These are phyloP conservation scores for Aureoboletus auriporus DNA, from an alignment of 768 basidiomycete species.

Conservation along the genomic window DNA sequence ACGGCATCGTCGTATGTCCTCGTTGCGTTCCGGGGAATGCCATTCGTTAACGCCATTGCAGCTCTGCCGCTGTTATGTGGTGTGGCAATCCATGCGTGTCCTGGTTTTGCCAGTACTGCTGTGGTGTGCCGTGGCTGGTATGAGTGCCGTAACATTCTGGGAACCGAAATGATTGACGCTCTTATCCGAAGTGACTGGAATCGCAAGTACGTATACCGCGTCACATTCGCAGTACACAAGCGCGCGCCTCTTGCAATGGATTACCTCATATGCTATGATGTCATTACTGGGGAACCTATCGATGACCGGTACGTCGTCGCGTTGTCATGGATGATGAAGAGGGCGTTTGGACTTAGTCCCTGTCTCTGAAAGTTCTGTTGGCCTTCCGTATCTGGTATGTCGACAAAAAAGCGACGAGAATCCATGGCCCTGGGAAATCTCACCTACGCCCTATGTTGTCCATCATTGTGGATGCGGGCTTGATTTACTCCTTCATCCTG, in stretches of 20 bases:
- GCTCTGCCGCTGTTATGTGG: slow-evolving; percentile 30
- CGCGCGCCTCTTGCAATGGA: slow-evolving; percentile 27
- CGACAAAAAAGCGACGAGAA: slow-evolving; percentile 16
- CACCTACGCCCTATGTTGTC: slow-evolving; percentile 17
- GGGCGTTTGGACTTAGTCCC: not conserved
- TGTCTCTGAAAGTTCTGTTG: slow-evolving; percentile 17
- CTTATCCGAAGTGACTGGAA: slow-evolving; percentile 14
- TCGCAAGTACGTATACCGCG: slow-evolving; percentile 14
- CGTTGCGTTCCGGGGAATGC: not conserved
- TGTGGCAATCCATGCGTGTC: slow-evolving; percentile 27
- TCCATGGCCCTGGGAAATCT: slow-evolving; percentile 9
- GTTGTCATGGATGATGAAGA: not conserved
- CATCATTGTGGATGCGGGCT: slow-evolving; percentile 36
- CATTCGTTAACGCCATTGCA: slow-evolving; percentile 3
- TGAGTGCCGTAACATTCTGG: not conserved
- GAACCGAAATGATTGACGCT: not conserved
- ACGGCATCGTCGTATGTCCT: slow-evolving; percentile 25
- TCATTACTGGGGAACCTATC: slow-evolving; percentile 32
- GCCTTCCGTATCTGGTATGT: slow-evolving; percentile 30
- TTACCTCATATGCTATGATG: slow-evolving; percentile 30
- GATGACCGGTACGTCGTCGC: slow-evolving; percentile 24
- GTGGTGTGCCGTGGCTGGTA: slow-evolving; percentile 28
- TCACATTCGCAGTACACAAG: slow-evolving; percentile 5
- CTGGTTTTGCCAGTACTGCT: slow-evolving; percentile 27
- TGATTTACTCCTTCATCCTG: slow-evolving; percentile 35